Conservation (phyloP, 139 green algal genomes). For the Coelastrella sp. region DNA sequence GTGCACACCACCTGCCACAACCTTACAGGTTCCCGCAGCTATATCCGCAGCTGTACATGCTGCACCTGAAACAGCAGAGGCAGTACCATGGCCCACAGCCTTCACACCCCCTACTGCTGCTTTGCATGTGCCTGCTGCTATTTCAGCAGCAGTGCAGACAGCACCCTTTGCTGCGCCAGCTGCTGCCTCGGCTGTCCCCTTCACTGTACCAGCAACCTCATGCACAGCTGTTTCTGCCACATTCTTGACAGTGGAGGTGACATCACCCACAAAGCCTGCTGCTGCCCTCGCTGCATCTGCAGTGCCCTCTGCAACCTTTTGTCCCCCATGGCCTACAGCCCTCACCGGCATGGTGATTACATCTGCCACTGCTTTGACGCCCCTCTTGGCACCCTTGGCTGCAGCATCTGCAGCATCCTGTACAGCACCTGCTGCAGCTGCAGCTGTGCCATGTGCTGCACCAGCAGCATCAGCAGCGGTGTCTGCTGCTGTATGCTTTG, state of each 20-base stretch:
- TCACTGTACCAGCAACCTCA: neutral
- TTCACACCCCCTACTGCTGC: neutral
- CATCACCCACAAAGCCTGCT: neutral
- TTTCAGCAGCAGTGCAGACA: neutral
- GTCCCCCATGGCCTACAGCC: neutral
- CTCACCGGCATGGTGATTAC: neutral
- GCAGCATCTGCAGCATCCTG: conserved; percentile 4
- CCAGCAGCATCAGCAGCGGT: conserved; percentile 26
- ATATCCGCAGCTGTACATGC: neutral
- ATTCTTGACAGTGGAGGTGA: neutral
- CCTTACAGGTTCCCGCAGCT: neutral
- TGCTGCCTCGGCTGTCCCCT: conserved; percentile 5
- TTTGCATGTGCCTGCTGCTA: neutral
- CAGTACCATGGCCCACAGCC: neutral
- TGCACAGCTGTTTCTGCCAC: conserved; percentile 9
- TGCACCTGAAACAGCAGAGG: neutral
- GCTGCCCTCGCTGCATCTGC: neutral
- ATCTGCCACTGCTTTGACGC: neutral
- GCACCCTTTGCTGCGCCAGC: neutral
- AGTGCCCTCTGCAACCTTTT: neutral
- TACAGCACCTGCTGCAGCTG: neutral
- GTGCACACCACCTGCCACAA: neutral
- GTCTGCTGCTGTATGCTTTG: neutral
- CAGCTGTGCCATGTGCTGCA: neutral
- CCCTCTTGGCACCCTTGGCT: neutral